Base-by-base conservation (phyloP, 1,284 basidiomycete species). In the Leccinum fallax region DNA sequence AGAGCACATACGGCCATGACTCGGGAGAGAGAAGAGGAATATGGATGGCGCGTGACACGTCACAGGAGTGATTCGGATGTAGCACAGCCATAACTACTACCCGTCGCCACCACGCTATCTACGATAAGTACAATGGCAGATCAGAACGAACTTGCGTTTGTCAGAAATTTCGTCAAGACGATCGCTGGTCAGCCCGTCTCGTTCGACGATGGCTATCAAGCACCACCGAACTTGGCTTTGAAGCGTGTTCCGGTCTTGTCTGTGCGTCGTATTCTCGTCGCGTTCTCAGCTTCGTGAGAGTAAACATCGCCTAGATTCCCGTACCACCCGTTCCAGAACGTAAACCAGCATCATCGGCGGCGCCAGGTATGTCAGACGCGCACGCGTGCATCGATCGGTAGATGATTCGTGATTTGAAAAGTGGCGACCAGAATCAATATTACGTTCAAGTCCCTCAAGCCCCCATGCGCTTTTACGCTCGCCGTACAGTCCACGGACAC, bases 401-500 rank as follows among this genome's bases (percentile, higher is more conserved):
- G 43, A 46, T 46, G 19, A 46, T 43, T 43, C n/a, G 11, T 43
- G 40, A 43, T 40, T 28, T 53, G 30, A 46, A 26, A 60, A 85
- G 85, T 26, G 28, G 49, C 81, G 61, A 76, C 84, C n/a, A 26
- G 21, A 24, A 78, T 95, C 69, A 80, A 79, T 52, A 76, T 97
- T 65, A 90, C 86, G 53, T 86, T 98, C 83, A 97, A 97, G 78
- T 95, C 92, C 48, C 80, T 89, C 70, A 97, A 97, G 73, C 95
- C 95, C 1, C 78, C 92, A n/a, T 82, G 89, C 53, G 79, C 88
- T 0, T 90, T 92, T 77, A 81, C 85, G 28, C 80, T 97, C 63
- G 74, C 85, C 36, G 84, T 92, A 38, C 84, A 86, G 48, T 84
- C 87, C 54, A 89, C 92, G 34, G 93, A 95, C 73, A 85, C 92